These are phyloP conservation scores for Apodospora peruviana DNA, from an alignment of 495 filamentous ascomycete species.

Conservation along the genomic window DNA sequence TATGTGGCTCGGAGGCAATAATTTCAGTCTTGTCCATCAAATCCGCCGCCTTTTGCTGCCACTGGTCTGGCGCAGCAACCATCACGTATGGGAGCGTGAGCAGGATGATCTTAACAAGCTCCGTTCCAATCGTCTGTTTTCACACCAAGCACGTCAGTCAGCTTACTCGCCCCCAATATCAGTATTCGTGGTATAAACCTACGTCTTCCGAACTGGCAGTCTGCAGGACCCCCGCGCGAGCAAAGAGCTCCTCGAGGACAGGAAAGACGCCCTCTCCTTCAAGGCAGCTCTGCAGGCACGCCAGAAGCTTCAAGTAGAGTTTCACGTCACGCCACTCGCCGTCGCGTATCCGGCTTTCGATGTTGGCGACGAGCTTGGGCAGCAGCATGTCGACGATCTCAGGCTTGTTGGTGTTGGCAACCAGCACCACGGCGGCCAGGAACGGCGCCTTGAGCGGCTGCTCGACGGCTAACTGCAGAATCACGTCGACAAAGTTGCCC, in stretches of 20 bases:
- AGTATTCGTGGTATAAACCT: slow-evolving; percentile 36
- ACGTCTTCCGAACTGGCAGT: slow-evolving; percentile 87
- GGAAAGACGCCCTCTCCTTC: slow-evolving; percentile 83
- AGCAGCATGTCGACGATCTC: slow-evolving; percentile 67
- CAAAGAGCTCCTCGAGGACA: slow-evolving; percentile 78
- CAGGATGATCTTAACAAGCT: slow-evolving; percentile 92
- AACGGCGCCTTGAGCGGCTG: slow-evolving; percentile 97
- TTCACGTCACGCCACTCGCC: slow-evolving; percentile 91
- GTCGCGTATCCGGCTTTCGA: slow-evolving; percentile 56
- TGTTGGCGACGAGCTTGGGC: slow-evolving; percentile 46
- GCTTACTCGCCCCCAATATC: neutral
- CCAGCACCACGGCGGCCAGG: slow-evolving; percentile 71
- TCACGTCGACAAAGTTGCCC: slow-evolving; percentile 61
- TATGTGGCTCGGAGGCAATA: slow-evolving; percentile 77
- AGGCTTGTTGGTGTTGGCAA: slow-evolving; percentile 65
- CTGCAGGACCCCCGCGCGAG: slow-evolving; percentile 79
- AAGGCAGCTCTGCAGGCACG: slow-evolving; percentile 70
- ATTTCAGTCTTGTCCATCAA: slow-evolving; percentile 92
- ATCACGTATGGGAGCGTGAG: slow-evolving; percentile 89
- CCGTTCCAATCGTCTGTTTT: slow-evolving; percentile 64
- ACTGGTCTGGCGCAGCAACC: slow-evolving; percentile 58
- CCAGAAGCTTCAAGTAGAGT: slow-evolving; percentile 80
- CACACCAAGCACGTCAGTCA: slow-evolving; percentile 10
- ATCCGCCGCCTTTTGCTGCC: slow-evolving; percentile 61
- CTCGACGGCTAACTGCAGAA: slow-evolving; percentile 73